These are phyloP conservation scores for Mesotaenium endlicherianum DNA, from an alignment of 139 green algal genomes.

Conservation along the genomic window DNA sequence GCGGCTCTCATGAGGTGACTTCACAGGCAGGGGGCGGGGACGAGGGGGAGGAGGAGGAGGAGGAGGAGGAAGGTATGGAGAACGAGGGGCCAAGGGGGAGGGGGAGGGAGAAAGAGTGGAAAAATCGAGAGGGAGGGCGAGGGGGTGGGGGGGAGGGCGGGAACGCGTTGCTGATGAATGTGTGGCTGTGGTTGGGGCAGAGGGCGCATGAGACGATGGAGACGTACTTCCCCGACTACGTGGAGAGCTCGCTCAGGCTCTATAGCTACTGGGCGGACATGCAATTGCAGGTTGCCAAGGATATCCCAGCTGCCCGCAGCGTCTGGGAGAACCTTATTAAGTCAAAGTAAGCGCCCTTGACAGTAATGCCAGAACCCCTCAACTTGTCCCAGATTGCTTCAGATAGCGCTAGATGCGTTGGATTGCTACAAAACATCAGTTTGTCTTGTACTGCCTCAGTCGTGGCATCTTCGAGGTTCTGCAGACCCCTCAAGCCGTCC, in stretches of 20 bases:
- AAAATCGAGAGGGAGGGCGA: neutral
- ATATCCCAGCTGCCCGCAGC: neutral
- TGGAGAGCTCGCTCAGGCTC: slow-evolving; percentile 8
- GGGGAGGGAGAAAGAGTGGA: no score
- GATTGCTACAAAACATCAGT: no score
- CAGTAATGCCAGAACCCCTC: no score
- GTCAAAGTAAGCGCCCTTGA: neutral
- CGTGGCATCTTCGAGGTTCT: no score
- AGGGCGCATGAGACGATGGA: neutral
- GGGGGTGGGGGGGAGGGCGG: no score
- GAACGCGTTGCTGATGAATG: no score
- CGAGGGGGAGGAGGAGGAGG: slow-evolving; percentile 5
- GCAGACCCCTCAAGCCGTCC: no score
- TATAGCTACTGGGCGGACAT: slow-evolving; percentile 28
- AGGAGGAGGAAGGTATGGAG: neutral
- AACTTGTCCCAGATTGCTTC: no score
- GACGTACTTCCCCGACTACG: slow-evolving; percentile 38
- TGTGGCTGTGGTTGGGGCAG: no score
- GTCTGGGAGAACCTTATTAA: slow-evolving; percentile 44
- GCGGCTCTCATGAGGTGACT: no score
- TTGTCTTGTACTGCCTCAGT: no score
- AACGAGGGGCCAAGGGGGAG: neutral
- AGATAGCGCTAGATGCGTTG: no score
- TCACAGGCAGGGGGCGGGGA: neutral
- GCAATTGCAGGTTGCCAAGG: slow-evolving; percentile 2